A percentile compares a stretch with the other conserved stretches of the same genome.
Conservation (phyloP, 371 early-diverging fungal genomes). For the Coemansia sp. region DNA sequence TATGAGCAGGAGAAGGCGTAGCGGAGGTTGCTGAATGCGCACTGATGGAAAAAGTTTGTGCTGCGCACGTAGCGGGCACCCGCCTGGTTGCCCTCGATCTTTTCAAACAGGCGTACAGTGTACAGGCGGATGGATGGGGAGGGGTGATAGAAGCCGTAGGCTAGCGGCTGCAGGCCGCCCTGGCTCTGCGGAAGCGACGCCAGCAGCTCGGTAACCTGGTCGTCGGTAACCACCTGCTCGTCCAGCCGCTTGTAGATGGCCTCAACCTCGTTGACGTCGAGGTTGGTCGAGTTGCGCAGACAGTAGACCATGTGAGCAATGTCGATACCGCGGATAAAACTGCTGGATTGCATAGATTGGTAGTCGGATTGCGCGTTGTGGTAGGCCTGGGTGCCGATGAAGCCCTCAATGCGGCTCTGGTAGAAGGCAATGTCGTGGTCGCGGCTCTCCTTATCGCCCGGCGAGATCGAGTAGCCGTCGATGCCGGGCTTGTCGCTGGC, state of each 20-base stretch:
- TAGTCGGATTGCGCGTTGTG: slow-evolving; percentile 64
- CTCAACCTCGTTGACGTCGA: slow-evolving; percentile 66
- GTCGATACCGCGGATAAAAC: slow-evolving; percentile 68
- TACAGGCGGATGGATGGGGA: slow-evolving; percentile 60
- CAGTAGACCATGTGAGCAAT: slow-evolving; percentile 66
- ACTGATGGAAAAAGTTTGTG: slow-evolving; percentile 52
- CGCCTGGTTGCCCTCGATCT: slow-evolving; percentile 61
- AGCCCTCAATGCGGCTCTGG: slow-evolving; percentile 82
- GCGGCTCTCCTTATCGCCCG: slow-evolving; percentile 64
- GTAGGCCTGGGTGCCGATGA: slow-evolving; percentile 72
- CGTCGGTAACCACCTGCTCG: slow-evolving; percentile 63
- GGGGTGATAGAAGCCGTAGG: slow-evolving; percentile 79
- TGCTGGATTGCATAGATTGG: slow-evolving; percentile 54
- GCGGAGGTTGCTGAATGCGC: slow-evolving; percentile 49
- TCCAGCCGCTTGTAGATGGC: slow-evolving; percentile 68
- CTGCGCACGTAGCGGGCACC: slow-evolving; percentile 46
- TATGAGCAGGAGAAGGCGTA: slow-evolving; percentile 34
- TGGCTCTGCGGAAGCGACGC: slow-evolving; percentile 76
- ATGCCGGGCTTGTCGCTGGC: slow-evolving; percentile 31
- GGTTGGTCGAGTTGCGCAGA: slow-evolving; percentile 58
- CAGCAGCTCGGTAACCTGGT: slow-evolving; percentile 81
- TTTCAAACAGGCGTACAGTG: slow-evolving; percentile 67
- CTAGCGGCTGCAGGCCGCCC: slow-evolving; percentile 81
- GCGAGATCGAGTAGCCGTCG: slow-evolving; percentile 72
- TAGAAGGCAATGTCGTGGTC: slow-evolving; percentile 67